Conservation (phyloP, 176 grass and related monocot species). For the Stipa capillata region DNA sequence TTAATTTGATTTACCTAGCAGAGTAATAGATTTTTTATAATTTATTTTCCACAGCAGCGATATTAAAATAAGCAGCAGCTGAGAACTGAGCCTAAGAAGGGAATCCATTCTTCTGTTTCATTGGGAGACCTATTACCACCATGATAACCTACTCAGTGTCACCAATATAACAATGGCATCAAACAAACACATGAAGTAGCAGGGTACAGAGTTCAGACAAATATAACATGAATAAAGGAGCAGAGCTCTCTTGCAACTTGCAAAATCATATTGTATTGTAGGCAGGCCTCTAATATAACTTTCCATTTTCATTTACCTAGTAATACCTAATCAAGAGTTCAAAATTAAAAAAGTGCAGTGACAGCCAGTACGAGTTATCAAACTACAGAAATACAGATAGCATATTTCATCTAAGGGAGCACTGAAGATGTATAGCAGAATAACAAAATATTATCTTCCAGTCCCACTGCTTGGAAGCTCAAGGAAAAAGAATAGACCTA, state of each 20-base stretch:
- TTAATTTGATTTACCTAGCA: neutral
- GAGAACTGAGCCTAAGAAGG: neutral
- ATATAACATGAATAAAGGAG: neutral
- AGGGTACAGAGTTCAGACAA: neutral
- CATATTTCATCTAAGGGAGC: neutral
- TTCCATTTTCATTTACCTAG: neutral
- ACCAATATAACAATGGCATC: neutral
- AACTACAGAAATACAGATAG: neutral
- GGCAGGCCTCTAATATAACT: neutral
- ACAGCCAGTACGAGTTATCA: neutral
- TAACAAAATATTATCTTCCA: neutral
- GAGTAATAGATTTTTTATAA: neutral
- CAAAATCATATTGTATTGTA: neutral
- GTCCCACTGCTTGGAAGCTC: neutral
- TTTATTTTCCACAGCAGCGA: neutral
- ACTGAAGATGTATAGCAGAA: neutral
- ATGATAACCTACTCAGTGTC: neutral
- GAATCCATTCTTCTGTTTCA: neutral
- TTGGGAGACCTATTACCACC: neutral
- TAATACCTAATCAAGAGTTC: neutral
- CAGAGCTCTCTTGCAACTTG: neutral
- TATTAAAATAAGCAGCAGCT: neutral
- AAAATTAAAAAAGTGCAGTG: neutral
- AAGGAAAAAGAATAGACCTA: slow-evolving; percentile 12
- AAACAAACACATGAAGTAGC: neutral